Evolutionary conservation across 2,329 filamentous ascomycete species (phyloP), one percentile per base, ranked within the genome.

Genomic region (Cladosporium phlei): DNA sequence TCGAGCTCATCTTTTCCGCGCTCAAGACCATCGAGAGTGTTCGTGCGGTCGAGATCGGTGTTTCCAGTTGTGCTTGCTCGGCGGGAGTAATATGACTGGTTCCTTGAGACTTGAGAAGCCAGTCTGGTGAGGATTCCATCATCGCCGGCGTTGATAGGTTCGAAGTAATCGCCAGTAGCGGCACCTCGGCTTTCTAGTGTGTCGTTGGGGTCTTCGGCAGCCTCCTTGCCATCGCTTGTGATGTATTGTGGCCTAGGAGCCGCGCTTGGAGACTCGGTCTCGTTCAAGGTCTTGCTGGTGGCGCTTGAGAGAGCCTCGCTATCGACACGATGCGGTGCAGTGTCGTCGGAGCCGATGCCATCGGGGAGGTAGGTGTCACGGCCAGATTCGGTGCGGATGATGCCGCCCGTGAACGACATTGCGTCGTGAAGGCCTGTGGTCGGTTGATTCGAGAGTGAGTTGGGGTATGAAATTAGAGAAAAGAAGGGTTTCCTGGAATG

Each of bases 1-100:
- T 80, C 75, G n/a, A 80, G 63, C 0, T 69, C 64, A 2, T 75
- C 68, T 54, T 79, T 72, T 2, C 64, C 69, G 16, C 69, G 43
- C 17, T 67, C 62, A 6, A 76, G 51, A 3, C 67, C 68, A 8
- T 62, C 60, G n/a, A 62, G 39, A 8, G 62, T 63, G 28, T 53
- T 55, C 24, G 51, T 52, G 11, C 56, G 50, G 33, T 59, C 49
- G 7, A 63, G 52, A n/a, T 46, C 48, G 25, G 20, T 28, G 46
- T 43, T 46, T 37, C 46, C 47, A 29, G 50, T 40, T 38, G 39
- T 50, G 25, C 40, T 47, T 11, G 29, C 29, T 6, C 50, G 44
- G 12, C 44, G 47, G 29, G 50, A 57, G 10, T 54, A 54, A 19
- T 53, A 51, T 24, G 56, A 56, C 27, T 47, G 35, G 27, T n/a